A percentile compares a stretch with the other conserved stretches of the same genome.
phyloP scores from a whole-genome alignment of 495 filamentous ascomycete genomes.

The Cryomyces minteri region DNA sequence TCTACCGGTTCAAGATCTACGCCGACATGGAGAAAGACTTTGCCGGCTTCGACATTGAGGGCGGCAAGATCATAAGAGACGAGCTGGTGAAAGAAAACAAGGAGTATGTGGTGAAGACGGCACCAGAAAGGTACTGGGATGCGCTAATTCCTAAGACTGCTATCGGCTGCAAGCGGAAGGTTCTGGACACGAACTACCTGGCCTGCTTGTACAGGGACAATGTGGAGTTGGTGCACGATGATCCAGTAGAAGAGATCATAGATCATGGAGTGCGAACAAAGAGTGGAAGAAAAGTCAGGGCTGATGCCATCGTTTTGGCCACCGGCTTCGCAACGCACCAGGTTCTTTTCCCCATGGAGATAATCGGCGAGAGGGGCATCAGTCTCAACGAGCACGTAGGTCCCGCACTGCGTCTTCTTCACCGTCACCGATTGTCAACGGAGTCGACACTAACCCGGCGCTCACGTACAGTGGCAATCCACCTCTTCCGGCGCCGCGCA shows the following conservation, averaged over 20 bases:
- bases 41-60: constrained; percentile 6
- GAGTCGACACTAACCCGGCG: not conserved
- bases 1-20: constrained; percentile 13
- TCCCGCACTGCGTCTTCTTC: not conserved
- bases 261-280: constrained; percentile 7
- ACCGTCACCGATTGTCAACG: not conserved
- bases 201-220: constrained; percentile 12
- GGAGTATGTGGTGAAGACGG: constrained; percentile 12
- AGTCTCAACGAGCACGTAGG: constrained; percentile 11
- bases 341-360: constrained; percentile 17
- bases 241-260: constrained; percentile 10
- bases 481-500: constrained; percentile 9
- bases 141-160: constrained; percentile 13
- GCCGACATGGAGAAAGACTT: constrained; percentile 16
- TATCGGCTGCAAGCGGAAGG: constrained; percentile 17
- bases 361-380: constrained; percentile 8
- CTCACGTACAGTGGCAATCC: constrained; percentile 8
- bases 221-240: constrained; percentile 12
- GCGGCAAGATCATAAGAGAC: constrained; percentile 5
- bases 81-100: constrained; percentile 10
- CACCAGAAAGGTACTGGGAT: constrained; percentile 15
- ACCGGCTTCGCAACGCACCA: constrained; percentile 16
- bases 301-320: constrained; percentile 17
- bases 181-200: constrained; percentile 16
- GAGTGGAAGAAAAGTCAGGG: constrained; percentile 8